These are phyloP conservation scores for Candida coleopterorum DNA, from an alignment of 805 yeast genomes.

Conservation along the genomic window DNA sequence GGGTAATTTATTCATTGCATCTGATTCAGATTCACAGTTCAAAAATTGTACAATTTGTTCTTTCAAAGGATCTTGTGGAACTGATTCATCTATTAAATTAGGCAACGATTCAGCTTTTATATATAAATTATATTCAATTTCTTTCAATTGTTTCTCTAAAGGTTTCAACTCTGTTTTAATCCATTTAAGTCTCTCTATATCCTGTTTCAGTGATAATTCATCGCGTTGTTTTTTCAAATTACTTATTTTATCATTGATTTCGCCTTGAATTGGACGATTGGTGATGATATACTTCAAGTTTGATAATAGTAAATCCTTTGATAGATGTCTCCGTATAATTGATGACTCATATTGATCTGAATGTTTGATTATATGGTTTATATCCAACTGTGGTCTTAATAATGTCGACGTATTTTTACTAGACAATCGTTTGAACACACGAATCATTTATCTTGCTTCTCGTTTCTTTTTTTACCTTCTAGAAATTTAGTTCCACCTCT, in stretches of 20 bases:
- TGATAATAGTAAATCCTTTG: constrained; percentile 12
- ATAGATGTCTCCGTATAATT: constrained; percentile 22
- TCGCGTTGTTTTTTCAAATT: constrained; percentile 24
- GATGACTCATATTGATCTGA: constrained; percentile 20
- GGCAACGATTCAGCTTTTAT: constrained; percentile 53
- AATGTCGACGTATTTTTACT: constrained; percentile 10
- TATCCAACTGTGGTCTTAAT: constrained; percentile 21
- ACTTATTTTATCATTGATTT: constrained; percentile 19
- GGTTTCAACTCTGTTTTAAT: constrained; percentile 23
- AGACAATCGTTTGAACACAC: background rate
- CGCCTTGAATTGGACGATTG: constrained; percentile 21
- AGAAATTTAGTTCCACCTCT: too few relatives aligned
- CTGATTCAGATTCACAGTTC: constrained; percentile 36
- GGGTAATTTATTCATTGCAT: constrained; percentile 5
- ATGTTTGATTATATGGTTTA: constrained; percentile 18
- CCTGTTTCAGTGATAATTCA: constrained; percentile 15
- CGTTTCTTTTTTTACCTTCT: too few relatives aligned
- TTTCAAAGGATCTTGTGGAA: constrained; percentile 32
- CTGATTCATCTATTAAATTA: constrained; percentile 50
- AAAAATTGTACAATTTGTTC: constrained; percentile 47
- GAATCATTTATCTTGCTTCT: background rate
- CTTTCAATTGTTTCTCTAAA: constrained; percentile 20
- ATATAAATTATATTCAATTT: constrained; percentile 33
- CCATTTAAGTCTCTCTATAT: constrained; percentile 14
- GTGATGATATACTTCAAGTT: constrained; percentile 22